Evolutionary conservation across 2,329 filamentous ascomycete species (phyloP).

Genomic region (Coleophoma cylindrospora): DNA sequence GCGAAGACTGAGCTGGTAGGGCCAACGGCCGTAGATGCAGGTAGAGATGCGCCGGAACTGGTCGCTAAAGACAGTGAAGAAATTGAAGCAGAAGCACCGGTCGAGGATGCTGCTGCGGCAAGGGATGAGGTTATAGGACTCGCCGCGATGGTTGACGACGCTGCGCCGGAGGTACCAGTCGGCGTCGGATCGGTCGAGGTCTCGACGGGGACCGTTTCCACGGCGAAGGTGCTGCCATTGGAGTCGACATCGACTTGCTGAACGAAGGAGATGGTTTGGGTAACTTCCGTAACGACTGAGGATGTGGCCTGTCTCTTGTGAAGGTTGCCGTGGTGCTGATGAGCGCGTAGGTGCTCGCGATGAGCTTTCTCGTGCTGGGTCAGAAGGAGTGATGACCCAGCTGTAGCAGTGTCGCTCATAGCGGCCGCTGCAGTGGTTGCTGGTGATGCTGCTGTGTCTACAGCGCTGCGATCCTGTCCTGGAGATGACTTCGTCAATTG

Average conservation of each 20-base stretch:
- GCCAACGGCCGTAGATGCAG: constrained; percentile 14
- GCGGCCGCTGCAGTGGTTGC: constrained; percentile 6
- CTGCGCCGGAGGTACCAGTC: constrained; percentile 2
- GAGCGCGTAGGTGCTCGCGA: constrained; percentile 19
- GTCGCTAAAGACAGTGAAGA: constrained; percentile 17
- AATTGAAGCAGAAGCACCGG: background rate
- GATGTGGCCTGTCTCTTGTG: constrained; percentile 9
- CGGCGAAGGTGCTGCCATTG: constrained; percentile 19
- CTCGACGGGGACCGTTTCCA: constrained; percentile 12
- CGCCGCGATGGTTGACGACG: background rate
- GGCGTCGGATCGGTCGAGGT: constrained; percentile 5
- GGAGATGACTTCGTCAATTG: background rate
- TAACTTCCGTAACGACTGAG: constrained; percentile 18
- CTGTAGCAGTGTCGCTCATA: constrained; percentile 18
- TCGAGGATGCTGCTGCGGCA: background rate
- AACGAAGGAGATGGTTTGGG: constrained; percentile 21
- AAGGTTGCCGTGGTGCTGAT: constrained; percentile 14
- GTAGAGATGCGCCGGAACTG: background rate
- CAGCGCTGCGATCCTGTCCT: constrained; percentile 13
- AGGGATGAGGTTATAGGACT: background rate
- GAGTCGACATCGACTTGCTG: constrained; percentile 24
- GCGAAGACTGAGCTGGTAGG: constrained; percentile 18
- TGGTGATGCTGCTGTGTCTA: constrained; percentile 20
- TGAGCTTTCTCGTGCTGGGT: constrained; percentile 24
- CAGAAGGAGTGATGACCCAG: constrained; percentile 29